Percentiles rank a stretch among this genome's conserved stretches.
phyloP scores from a whole-genome alignment of 345 rosid genomes.

The Ceriops tagal region DNA sequence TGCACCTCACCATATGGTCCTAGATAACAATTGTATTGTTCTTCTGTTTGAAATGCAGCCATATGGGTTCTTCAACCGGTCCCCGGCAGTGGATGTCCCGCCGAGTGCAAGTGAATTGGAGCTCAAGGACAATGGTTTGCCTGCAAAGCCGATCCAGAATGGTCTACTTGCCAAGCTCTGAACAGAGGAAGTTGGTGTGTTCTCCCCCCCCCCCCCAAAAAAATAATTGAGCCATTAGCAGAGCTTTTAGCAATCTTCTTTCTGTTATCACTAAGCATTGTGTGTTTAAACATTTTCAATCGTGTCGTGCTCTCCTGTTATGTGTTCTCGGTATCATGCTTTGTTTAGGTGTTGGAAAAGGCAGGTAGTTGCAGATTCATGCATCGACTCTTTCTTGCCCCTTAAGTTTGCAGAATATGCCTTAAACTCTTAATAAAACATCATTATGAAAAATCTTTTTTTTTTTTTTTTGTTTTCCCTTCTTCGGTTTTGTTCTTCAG shows the following conservation, averaged over 20 bases:
- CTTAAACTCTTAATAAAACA: too few species aligned
- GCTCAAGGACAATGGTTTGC: conserved; percentile 45
- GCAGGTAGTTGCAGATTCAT: too few species aligned
- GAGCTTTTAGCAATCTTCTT: neutral
- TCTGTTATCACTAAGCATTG: neutral
- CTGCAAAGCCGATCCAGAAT: conserved; percentile 45
- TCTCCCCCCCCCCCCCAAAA: neutral
- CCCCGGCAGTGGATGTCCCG: conserved; percentile 93
- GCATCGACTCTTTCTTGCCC: too few species aligned
- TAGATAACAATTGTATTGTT: too few species aligned
- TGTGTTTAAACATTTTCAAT: neutral
- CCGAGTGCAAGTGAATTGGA: conserved; percentile 72
- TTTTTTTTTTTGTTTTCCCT: too few species aligned
- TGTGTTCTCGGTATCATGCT: too few species aligned
- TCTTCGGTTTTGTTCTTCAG: too few species aligned
- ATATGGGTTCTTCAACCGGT: conserved; percentile 91
- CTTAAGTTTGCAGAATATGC: too few species aligned
- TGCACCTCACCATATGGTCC: too few species aligned
- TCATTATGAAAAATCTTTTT: too few species aligned
- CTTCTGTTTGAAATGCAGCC: conserved; percentile 47
- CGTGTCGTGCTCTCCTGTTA: too few species aligned
- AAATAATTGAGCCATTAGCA: neutral
- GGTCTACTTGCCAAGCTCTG: conserved; percentile 73
- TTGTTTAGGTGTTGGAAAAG: too few species aligned
- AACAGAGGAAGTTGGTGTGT: neutral